Evolutionary conservation across 2,329 filamentous ascomycete species (phyloP).

Genomic region (Penicillium janthinellum): DNA sequence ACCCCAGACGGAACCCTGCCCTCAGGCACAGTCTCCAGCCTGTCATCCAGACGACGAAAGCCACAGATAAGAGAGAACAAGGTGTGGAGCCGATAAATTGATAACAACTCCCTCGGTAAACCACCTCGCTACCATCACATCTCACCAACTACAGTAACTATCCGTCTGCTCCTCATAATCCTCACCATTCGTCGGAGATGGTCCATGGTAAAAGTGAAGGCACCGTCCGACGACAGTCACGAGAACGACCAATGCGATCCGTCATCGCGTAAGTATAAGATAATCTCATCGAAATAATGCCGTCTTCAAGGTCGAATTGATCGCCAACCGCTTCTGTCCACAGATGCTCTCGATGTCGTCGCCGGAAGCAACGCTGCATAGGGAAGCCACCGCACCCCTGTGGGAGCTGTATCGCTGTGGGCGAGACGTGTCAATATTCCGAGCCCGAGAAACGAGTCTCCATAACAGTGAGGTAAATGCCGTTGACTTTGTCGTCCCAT

Average conservation of each 20-base stretch:
- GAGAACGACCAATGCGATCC: conserved; percentile 28
- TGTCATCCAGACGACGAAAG: too few relatives aligned
- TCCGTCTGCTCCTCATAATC: not conserved
- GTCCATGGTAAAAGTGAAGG: conserved; percentile 22
- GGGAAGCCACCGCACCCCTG: conserved; percentile 40
- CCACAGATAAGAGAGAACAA: too few relatives aligned
- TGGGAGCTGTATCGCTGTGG: conserved; percentile 36
- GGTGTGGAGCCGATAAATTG: not conserved
- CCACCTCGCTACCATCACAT: not conserved
- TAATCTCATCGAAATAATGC: too few relatives aligned
- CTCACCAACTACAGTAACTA: not conserved
- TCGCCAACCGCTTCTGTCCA: conserved; percentile 7
- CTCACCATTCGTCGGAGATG: conserved; percentile 11
- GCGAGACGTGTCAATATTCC: conserved; percentile 37
- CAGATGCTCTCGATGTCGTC: conserved; percentile 42
- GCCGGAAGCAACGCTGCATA: conserved; percentile 40
- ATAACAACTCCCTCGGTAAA: not conserved
- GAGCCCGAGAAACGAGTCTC: conserved; percentile 41
- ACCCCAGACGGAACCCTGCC: not conserved
- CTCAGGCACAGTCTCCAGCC: too few relatives aligned
- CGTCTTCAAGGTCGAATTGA: not conserved
- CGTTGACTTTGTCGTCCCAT: not conserved
- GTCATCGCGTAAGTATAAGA: conserved; percentile 31
- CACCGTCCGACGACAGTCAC: conserved; percentile 18
- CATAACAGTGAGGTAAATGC: conserved; percentile 37